Evolutionary conservation across 345 rosid species (phyloP).

Genomic region (Combretum micranthum): DNA sequence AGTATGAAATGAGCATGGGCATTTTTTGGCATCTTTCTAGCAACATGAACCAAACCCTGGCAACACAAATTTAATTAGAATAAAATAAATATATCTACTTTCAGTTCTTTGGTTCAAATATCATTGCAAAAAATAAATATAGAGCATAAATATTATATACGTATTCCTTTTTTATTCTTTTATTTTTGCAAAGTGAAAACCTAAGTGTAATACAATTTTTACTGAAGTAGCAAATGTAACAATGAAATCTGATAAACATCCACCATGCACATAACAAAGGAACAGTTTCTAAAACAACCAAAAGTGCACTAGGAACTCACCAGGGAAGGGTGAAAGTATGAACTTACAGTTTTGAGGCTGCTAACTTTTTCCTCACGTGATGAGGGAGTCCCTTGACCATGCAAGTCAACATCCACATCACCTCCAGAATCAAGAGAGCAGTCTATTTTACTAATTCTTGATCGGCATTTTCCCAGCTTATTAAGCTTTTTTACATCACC

Average conservation of each 20-base stretch:
- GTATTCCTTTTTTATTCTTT: too few species aligned
- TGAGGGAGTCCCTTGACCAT: constrained; percentile 50
- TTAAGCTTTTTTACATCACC: constrained; percentile 46
- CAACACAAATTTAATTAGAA: constrained; percentile 9
- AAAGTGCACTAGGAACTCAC: not conserved
- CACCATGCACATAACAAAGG: too few species aligned
- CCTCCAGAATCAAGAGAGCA: constrained; percentile 60
- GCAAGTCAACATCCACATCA: constrained; percentile 73
- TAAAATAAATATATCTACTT: not conserved
- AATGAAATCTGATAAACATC: too few species aligned
- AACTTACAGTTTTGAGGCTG: constrained; percentile 90
- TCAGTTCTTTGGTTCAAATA: too few species aligned
- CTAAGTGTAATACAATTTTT: too few species aligned
- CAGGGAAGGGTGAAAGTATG: not conserved
- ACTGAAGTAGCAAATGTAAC: too few species aligned
- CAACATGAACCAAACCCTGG: constrained; percentile 91
- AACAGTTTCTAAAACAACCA: too few species aligned
- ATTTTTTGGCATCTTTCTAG: constrained; percentile 94
- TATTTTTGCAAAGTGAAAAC: too few species aligned
- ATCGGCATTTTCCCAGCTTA: constrained; percentile 58
- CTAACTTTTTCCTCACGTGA: constrained; percentile 93
- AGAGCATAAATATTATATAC: too few species aligned
- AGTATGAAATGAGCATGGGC: constrained; percentile 96
- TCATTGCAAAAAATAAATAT: too few species aligned
- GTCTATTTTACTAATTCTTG: constrained; percentile 55